phyloP scores from a whole-genome alignment of 1,284 basidiomycete genomes.

The Ustilago xerochloae region DNA sequence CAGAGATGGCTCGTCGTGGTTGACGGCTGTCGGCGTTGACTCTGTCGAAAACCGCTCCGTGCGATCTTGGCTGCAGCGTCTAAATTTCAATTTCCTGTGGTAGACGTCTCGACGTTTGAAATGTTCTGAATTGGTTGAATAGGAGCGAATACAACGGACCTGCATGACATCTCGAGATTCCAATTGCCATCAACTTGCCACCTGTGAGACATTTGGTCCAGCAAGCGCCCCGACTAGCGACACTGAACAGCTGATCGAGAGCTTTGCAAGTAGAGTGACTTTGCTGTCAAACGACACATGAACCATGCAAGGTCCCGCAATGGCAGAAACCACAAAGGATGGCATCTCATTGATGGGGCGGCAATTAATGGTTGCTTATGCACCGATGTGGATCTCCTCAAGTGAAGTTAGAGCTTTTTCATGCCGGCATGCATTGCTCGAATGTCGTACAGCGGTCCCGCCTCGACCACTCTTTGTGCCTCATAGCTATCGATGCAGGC shows the following conservation, averaged over 20 bases:
- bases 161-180: slow-evolving; percentile 1
- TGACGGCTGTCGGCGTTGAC: no score
- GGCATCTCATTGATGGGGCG: no score
- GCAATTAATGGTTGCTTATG: no score
- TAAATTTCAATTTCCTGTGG: not conserved
- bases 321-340: no score
- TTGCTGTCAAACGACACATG: no score
- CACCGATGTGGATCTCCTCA: not conserved
- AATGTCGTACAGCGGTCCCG: not conserved
- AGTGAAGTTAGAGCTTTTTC: not conserved
- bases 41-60: not conserved
- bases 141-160: not conserved
- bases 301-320: no score
- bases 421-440: not conserved
- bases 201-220: not conserved
- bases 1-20: no score
- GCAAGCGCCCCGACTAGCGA: no score
- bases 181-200: not conserved
- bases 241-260: no score
- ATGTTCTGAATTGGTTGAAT: not conserved
- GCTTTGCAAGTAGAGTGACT: no score
- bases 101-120: not conserved
- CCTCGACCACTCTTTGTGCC: no score
- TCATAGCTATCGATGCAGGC: no score
- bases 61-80: not conserved